A percentile compares a stretch with the other conserved stretches of the same genome.
These are phyloP conservation scores for Labyrinthula sp. DNA, from an alignment of 352 stramenopile genomes.

Conservation along the genomic window DNA sequence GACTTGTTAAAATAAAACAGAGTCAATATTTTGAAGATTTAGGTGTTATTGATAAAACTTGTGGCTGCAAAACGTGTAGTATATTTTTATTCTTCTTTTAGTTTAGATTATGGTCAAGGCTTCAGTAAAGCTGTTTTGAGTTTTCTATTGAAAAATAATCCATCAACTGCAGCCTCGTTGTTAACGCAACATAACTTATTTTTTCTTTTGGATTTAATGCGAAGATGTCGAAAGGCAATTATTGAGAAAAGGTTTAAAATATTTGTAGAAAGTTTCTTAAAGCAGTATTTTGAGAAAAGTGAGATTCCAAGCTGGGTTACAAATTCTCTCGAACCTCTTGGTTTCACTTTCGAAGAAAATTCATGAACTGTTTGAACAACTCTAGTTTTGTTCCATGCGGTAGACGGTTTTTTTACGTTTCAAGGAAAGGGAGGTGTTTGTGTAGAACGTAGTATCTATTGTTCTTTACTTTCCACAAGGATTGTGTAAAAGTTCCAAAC, in stretches of 20 bases:
- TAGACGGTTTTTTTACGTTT: no score
- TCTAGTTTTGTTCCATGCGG: no score
- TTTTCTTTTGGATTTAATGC: conserved; percentile 56
- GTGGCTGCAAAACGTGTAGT: conserved; percentile 48
- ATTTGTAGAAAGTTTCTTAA: conserved; percentile 54
- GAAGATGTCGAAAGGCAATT: conserved; percentile 45
- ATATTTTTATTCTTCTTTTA: neutral
- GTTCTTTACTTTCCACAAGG: no score
- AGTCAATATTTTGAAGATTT: conserved; percentile 42
- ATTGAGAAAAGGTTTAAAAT: conserved; percentile 46
- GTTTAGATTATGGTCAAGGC: conserved; percentile 29
- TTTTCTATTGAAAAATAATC: conserved; percentile 48
- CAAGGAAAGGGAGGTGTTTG: no score
- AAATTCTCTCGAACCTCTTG: conserved; percentile 44
- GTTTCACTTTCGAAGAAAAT: conserved; percentile 36
- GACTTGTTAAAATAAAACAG: conserved; percentile 48
- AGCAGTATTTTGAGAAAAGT: conserved; percentile 44
- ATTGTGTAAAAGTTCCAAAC: no score
- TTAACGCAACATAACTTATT: conserved; percentile 57
- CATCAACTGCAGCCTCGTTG: conserved; percentile 43
- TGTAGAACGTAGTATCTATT: no score
- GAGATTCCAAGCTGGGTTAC: conserved; percentile 42
- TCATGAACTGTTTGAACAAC: no score
- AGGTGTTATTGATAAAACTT: conserved; percentile 46
- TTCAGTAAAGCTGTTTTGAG: conserved; percentile 50